Percentiles rank a stretch among this genome's conserved stretches.
Conservation (phyloP, 306 rosid genomes). For the Cucurbita maxima region DNA sequence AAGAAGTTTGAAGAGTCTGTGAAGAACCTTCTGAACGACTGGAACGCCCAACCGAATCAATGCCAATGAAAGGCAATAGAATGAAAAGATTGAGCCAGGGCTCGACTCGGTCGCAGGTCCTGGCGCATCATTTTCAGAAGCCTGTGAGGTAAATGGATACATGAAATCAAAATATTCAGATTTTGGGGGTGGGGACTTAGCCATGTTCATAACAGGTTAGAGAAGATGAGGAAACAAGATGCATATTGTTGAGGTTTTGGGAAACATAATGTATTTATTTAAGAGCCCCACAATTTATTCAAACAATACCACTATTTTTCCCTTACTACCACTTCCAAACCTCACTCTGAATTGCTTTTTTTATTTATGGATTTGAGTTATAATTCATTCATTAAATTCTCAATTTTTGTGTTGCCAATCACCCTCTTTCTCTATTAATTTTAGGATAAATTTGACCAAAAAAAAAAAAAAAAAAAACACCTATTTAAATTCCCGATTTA, state of each 20-base stretch:
- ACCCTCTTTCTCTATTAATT: neutral
- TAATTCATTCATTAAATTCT: neutral
- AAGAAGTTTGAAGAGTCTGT: conserved; percentile 66
- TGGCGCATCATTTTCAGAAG: neutral
- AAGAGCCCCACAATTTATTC: conserved; percentile 4
- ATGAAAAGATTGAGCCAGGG: neutral
- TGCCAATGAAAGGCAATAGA: neutral
- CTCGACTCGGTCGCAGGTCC: neutral
- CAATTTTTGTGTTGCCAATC: neutral
- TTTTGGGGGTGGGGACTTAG: neutral
- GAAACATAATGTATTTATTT: neutral
- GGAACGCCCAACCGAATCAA: conserved; percentile 47
- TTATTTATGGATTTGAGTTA: neutral
- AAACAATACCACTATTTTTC: neutral
- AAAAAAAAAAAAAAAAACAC: no score
- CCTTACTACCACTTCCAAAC: neutral
- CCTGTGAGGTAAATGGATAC: neutral
- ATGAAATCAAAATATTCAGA: neutral
- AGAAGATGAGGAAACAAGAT: neutral
- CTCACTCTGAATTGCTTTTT: neutral
- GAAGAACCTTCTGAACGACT: conserved; percentile 59
- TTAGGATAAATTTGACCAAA: neutral
- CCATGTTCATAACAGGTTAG: conserved; percentile 7
- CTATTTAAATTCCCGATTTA: no score
- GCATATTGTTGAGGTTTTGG: neutral